Evolutionary conservation across 2,329 filamentous ascomycete species (phyloP), one percentile per base, ranked within the genome.

Genomic region (Diaporthe destruens): DNA sequence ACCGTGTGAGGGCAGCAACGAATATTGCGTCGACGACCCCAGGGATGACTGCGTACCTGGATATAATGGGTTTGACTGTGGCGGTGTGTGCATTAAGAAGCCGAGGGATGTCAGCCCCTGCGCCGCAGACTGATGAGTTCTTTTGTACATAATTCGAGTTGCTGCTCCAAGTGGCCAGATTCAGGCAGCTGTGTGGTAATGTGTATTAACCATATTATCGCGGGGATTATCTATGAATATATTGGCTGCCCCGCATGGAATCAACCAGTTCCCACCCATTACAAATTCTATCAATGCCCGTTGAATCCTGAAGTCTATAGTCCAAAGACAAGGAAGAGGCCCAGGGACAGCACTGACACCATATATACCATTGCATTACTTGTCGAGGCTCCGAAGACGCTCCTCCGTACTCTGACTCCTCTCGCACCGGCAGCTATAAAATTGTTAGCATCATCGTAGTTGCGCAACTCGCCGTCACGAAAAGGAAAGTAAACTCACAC

Each of bases 1-100:
- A 20, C 0, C 29, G 1, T 73, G 71, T 44, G 29, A 54, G 23
- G 18, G 29, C 5, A 7, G 49, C 12, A 23, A 32, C 18, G 36
- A 71, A 20, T 29, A 77, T 12, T 86, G 85, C 71, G 75, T 82
- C 44, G 84, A 86, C 77, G 81, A 85, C 74, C 82, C 83, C 6
- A 76, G 80, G 14, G 84, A 86, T 74, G 77, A 80, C 16, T 86
- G 84, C 73, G 80, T 83, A 76, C 79, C 80, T 1, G 25, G 74
- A 32, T 77, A 78, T 1, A 83, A 84, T 0, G 83, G 83, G 0
- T 78, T 79, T 2, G 84, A 86, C 75, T 86, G 84, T 72, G 80
- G 77, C 6, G 84, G 84, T 0, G 75, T 86, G 42, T 86, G 85
- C 65, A 76, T 81, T 18, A 3, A 42, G 42, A 51, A 42, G 16